Base-by-base conservation (phyloP, 495 filamentous ascomycete genomes). In the Xylaria flabelliformis region DNA sequence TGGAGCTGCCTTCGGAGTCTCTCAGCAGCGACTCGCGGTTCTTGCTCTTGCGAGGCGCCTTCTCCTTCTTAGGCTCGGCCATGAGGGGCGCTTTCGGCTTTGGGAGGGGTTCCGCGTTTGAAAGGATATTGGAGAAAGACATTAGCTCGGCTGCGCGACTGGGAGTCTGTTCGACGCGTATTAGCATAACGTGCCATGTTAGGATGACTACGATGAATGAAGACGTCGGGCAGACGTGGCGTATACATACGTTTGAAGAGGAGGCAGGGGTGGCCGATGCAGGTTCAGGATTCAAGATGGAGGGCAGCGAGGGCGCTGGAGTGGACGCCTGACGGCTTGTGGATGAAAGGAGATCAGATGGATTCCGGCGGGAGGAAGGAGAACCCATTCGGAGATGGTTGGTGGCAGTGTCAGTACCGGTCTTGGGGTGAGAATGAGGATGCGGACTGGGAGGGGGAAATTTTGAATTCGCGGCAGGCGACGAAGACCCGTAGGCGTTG, bases 91-190 rank as follows among this genome's bases (percentile, higher is more conserved):
- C 75, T 78, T 80, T 76, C 1, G 87, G 85, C 72, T 87, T 85
- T 6, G 85, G 74, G 44, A 85, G 79, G 36, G 89, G 86, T 56
- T 93, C 92, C 77, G 92, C 88, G 71, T 87, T 91, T 1, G 93
- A 94, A 46, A 97, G 88, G 68, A 97, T 97, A 78, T 92, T 96
- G 42, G 93, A 94, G 74, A 97, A 94, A 3, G 93, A 93, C 94
- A 97, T 97, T 17, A 94, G 92, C 81, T 95, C 91, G 24, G 90
- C 89, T 64, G 91, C 88, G 73, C 92, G 88, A 67, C 89, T 85
- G 42, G 89, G 85, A 64, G 88, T 92, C 87, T 92, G 72, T 70
- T 68, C 21, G 73, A 67, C 51, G n/a, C 51, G 53, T 34, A 21
- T 72, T 65, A 72, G 70, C 39, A 71, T 67, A 1, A 12, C 4